A percentile compares a stretch with the other conserved stretches of the same genome.
Evolutionary conservation across 208 protist genomes (phyloP).

Genomic region (Giardia muris): DNA sequence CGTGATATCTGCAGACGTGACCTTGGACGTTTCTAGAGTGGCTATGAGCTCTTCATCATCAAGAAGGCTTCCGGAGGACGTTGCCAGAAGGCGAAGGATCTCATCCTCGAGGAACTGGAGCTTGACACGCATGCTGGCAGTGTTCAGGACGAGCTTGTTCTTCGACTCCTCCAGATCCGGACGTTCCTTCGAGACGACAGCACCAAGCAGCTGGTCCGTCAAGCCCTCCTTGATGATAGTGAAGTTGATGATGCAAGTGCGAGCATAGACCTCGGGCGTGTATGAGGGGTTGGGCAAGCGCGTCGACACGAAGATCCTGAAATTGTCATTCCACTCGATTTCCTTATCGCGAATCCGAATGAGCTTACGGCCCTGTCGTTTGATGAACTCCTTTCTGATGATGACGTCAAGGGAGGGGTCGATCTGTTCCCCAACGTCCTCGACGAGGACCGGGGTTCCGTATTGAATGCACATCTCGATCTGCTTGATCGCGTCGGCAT

Average conservation of each 20-base stretch:
- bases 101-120: slow-evolving; percentile 82
- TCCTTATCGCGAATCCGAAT: slow-evolving; percentile 87
- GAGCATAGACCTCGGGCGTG: slow-evolving; percentile 84
- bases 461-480: slow-evolving; percentile 85
- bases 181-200: slow-evolving; percentile 83
- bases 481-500: slow-evolving; percentile 71
- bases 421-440: slow-evolving; percentile 84
- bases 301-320: slow-evolving; percentile 89
- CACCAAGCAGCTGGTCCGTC: slow-evolving; percentile 88
- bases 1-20: slow-evolving; percentile 73
- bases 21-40: slow-evolving; percentile 83
- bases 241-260: slow-evolving; percentile 87
- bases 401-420: slow-evolving; percentile 83
- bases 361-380: slow-evolving; percentile 61
- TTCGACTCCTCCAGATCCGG: slow-evolving; percentile 84
- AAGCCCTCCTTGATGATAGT: slow-evolving; percentile 84
- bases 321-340: slow-evolving; percentile 81
- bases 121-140: slow-evolving; percentile 68
- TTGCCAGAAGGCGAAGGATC: slow-evolving; percentile 74
- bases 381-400: slow-evolving; percentile 73
- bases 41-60: slow-evolving; percentile 85
- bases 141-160: slow-evolving; percentile 48
- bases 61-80: slow-evolving; percentile 69
- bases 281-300: slow-evolving; percentile 85
- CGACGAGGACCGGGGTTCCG: slow-evolving; percentile 51